phyloP scores from a whole-genome alignment of 495 filamentous ascomycete genomes.

The Daldinia loculata region DNA sequence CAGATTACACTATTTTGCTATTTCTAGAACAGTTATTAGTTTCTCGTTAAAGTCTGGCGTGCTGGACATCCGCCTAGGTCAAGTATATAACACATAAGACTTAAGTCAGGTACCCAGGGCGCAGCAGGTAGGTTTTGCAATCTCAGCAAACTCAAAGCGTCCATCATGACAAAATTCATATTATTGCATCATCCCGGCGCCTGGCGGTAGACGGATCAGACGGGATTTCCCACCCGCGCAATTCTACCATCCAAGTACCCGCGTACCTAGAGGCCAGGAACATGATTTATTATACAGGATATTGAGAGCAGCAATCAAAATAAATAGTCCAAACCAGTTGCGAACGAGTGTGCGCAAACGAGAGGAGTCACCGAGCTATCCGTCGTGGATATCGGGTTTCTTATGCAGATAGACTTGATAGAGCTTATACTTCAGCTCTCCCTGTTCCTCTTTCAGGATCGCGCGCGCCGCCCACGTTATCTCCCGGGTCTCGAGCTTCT shows the following conservation, averaged over 20 bases:
- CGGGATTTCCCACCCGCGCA: not conserved
- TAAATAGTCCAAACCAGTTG: not conserved
- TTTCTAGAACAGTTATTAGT: constrained; percentile 6
- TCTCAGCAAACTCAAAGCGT: constrained; percentile 6
- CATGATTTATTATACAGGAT: not conserved
- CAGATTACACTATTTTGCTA: constrained; percentile 6
- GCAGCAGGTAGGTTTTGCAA: constrained; percentile 1
- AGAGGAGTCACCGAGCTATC: not conserved
- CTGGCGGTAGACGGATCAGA: not conserved
- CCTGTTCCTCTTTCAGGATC: constrained; percentile 29
- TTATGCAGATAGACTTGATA: constrained; percentile 47
- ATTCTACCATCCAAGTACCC: not conserved
- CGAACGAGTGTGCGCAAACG: not conserved
- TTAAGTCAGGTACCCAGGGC: not conserved
- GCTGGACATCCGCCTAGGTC: not conserved
- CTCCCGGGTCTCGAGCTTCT: constrained; percentile 20
- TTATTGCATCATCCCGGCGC: constrained; percentile 26
- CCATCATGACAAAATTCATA: constrained; percentile 17
- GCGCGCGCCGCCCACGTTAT: constrained; percentile 43
- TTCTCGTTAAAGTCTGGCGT: constrained; percentile 19
- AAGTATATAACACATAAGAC: not conserved
- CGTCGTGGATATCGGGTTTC: not conserved
- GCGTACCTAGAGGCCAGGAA: not conserved
- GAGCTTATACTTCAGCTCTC: constrained; percentile 33
- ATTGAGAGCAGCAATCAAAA: not conserved